Conservation (phyloP, 805 yeast species). For the Cyberlindnera euphorbiiphila region DNA sequence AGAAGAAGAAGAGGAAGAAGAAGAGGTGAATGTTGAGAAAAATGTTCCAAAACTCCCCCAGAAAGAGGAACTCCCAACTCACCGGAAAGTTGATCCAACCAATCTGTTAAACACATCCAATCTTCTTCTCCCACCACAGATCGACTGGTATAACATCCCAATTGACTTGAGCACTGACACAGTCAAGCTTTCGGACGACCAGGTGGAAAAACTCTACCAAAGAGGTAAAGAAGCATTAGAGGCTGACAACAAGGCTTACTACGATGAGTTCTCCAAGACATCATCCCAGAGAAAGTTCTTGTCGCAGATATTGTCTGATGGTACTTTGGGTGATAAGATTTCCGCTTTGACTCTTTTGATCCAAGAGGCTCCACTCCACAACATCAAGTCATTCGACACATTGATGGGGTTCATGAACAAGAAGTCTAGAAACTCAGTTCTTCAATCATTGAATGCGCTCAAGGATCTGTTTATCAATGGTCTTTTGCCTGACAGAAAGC, state of each 20-base stretch:
- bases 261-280: conserved; percentile 67
- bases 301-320: conserved; percentile 81
- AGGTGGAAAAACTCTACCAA: conserved; percentile 55
- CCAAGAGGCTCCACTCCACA: conserved; percentile 94
- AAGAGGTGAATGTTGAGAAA: conserved; percentile 20
- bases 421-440: conserved; percentile 89
- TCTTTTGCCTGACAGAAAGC: conserved; percentile 79
- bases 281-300: conserved; percentile 84
- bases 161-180: conserved; percentile 29
- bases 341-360: conserved; percentile 89
- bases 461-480: conserved; percentile 86
- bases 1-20: conserved; percentile 23
- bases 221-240: conserved; percentile 66
- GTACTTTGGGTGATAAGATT: conserved; percentile 93
- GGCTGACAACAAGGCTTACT: conserved; percentile 65
- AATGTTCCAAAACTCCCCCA: conserved; percentile 12
- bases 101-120: conserved; percentile 51
- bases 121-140: conserved; percentile 54
- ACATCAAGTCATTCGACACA: conserved; percentile 77
- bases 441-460: conserved; percentile 84
- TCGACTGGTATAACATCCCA: conserved; percentile 75
- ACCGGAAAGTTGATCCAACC: conserved; percentile 30
- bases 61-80: conserved; percentile 25
- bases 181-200: conserved; percentile 40
- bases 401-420: conserved; percentile 76